Evolutionary conservation across 257 asterid species (phyloP), one percentile per base, ranked within the genome.

Genomic region (Datura wrightii): DNA sequence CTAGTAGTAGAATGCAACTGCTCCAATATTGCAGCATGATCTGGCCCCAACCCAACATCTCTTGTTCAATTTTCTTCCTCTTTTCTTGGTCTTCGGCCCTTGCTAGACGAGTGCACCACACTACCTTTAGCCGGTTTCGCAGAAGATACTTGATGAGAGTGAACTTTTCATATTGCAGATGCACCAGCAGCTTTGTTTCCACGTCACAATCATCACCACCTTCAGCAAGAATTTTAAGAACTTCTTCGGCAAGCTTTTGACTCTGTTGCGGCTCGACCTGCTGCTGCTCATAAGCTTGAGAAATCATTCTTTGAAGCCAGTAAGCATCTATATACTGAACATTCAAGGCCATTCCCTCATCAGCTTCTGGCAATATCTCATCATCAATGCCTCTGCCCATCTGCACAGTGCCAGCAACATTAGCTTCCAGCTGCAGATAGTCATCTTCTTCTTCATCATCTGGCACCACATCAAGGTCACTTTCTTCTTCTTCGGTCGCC

Each of bases 251-350:
- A 46, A 89, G 86, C 78, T 85, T 84, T 83, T 89, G 91, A 84
- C 91, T 87, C 46, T 89, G 88, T 62, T 89, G 91, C 6, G 91
- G 89, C 72, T 89, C 91, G 39, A 89, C 87, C n/a, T n/a, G n/a
- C 84, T 89, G 89, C 52, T 83, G 88, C 50, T 84, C 91, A 82
- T 89, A 87, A 82, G 91, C 91, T 78, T 89, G 90, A 2, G 91
- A 87, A 80, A 89, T 89, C 86, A 87, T 89, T 81, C 91, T 85
- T 53, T 89, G 91, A 81, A 89, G 90, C 91, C 91, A 89, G 63
- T 89, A 89, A 62, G 91, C 91, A 85, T 89, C 91, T 52, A 89
- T 87, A 59, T 89, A 90, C 86, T 89, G 91, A 79, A 89, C 91
- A 89, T 87, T 89, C 89, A 89, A 84, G 65, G 89, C 66, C 89